phyloP scores from a whole-genome alignment of 1,284 basidiomycete genomes.

The Crepidotus sp. region DNA sequence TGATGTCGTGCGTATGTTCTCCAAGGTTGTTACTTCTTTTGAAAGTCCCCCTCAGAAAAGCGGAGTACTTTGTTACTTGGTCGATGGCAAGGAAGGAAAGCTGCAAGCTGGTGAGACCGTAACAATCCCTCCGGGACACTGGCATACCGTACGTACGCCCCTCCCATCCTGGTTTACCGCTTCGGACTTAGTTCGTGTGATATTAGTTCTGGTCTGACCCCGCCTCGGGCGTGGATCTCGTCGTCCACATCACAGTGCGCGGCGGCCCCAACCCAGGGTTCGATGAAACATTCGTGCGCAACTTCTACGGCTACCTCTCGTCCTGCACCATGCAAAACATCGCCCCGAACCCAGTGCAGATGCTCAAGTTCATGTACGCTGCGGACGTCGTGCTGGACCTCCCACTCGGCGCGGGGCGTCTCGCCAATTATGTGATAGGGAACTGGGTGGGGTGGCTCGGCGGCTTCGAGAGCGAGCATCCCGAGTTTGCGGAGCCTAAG shows the following conservation, averaged over 20 bases:
- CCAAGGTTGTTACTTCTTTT: background rate
- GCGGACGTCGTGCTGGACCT: conserved; percentile 17
- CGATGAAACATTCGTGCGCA: conserved; percentile 18
- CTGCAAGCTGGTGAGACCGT: conserved; percentile 21
- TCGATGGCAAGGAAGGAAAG: conserved; percentile 22
- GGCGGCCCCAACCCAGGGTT: conserved; percentile 24
- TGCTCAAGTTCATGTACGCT: conserved; percentile 18
- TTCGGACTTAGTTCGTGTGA: background rate
- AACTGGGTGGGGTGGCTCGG: conserved; percentile 18
- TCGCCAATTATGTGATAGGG: conserved; percentile 16
- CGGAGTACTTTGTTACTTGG: conserved; percentile 22
- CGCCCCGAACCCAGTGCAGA: conserved; percentile 16
- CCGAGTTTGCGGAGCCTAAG: conserved; percentile 10
- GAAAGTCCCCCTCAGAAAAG: conserved; percentile 18
- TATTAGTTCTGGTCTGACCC: conserved; percentile 24
- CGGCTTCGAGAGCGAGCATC: conserved; percentile 16
- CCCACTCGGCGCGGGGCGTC: conserved; percentile 13
- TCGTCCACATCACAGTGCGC: conserved; percentile 23
- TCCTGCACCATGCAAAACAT: conserved; percentile 18
- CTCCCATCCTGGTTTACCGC: background rate
- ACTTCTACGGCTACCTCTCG: conserved; percentile 18
- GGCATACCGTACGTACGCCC: conserved; percentile 20
- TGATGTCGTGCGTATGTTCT: conserved; percentile 19
- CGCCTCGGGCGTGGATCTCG: conserved; percentile 20
- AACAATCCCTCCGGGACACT: conserved; percentile 21